Conservation (phyloP, 2,329 filamentous ascomycete genomes). For the Fusarium austroafricanum region DNA sequence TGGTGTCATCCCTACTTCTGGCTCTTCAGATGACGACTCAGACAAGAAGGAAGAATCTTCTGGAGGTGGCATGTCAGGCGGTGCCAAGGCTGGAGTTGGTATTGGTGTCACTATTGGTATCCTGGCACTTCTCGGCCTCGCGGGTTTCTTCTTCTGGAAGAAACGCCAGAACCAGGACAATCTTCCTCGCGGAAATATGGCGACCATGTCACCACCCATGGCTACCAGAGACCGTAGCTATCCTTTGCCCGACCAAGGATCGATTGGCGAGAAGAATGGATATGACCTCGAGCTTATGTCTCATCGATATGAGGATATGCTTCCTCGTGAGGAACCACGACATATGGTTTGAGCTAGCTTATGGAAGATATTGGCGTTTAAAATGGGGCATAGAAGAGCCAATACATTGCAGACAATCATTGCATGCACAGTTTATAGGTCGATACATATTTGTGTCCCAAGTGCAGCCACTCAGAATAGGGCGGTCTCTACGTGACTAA, state of each 20-base stretch:
- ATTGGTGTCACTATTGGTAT: conserved; percentile 59
- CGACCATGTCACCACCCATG: conserved; percentile 65
- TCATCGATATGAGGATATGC: conserved; percentile 68
- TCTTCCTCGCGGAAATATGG: conserved; percentile 48
- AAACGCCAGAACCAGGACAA: conserved; percentile 49
- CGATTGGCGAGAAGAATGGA: conserved; percentile 53
- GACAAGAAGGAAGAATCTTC: conserved; percentile 34
- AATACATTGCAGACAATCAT: conserved; percentile 20
- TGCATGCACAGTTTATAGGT: conserved; percentile 4
- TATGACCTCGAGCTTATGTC: conserved; percentile 63
- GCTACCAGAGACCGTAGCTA: conserved; percentile 57
- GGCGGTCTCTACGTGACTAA: background rate
- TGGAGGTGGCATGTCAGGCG: conserved; percentile 44
- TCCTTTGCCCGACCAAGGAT: conserved; percentile 51
- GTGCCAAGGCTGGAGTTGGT: conserved; percentile 62
- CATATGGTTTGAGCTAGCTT: conserved; percentile 52
- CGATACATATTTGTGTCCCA: conserved; percentile 3
- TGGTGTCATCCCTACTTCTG: conserved; percentile 30
- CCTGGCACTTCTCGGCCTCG: conserved; percentile 54
- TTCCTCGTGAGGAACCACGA: conserved; percentile 62
- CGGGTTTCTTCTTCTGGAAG: conserved; percentile 51
- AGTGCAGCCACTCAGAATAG: background rate
- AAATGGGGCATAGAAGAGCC: conserved; percentile 15
- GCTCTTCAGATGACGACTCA: conserved; percentile 15
- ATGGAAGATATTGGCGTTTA: conserved; percentile 8